A percentile compares a stretch with the other conserved stretches of the same genome.
These are phyloP conservation scores for Clathrus columnatus DNA, from an alignment of 768 basidiomycete species.

Conservation along the genomic window DNA sequence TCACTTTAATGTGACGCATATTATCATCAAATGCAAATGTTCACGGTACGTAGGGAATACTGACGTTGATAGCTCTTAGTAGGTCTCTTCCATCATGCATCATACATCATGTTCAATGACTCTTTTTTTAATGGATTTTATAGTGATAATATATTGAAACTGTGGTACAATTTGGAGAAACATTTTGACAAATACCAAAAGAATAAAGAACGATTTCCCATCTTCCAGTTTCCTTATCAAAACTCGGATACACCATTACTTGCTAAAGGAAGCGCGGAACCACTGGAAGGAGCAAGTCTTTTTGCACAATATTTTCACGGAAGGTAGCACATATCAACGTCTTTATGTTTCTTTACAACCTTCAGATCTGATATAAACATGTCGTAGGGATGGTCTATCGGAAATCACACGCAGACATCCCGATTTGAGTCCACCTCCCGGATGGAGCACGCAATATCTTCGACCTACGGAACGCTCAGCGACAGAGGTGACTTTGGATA, in stretches of 20 bases:
- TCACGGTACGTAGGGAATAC: slow-evolving; percentile 51
- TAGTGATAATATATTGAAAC: slow-evolving; percentile 67
- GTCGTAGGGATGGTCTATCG: slow-evolving; percentile 57
- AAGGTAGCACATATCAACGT: slow-evolving; percentile 33
- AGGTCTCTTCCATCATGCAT: too few relatives aligned
- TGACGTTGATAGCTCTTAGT: slow-evolving; percentile 54
- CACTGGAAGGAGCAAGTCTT: slow-evolving; percentile 62
- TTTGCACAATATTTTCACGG: slow-evolving; percentile 84
- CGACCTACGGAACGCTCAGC: slow-evolving; percentile 37
- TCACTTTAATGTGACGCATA: neutral
- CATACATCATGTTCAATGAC: slow-evolving; percentile 14
- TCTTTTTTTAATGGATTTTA: neutral
- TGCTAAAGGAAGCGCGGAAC: slow-evolving; percentile 51
- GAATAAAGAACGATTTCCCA: slow-evolving; percentile 49
- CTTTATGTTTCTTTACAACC: neutral
- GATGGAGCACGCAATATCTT: slow-evolving; percentile 33
- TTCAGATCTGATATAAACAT: slow-evolving; percentile 1
- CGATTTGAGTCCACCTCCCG: slow-evolving; percentile 36
- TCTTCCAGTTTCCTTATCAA: slow-evolving; percentile 33
- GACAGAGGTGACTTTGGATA: slow-evolving; percentile 43
- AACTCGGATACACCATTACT: slow-evolving; percentile 45
- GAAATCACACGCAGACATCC: slow-evolving; percentile 55
- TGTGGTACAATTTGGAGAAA: slow-evolving; percentile 56
- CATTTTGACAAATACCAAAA: slow-evolving; percentile 50
- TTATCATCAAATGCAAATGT: neutral